Conservation (phyloP, 306 rosid species). For the Vachellia pachyceras region DNA sequence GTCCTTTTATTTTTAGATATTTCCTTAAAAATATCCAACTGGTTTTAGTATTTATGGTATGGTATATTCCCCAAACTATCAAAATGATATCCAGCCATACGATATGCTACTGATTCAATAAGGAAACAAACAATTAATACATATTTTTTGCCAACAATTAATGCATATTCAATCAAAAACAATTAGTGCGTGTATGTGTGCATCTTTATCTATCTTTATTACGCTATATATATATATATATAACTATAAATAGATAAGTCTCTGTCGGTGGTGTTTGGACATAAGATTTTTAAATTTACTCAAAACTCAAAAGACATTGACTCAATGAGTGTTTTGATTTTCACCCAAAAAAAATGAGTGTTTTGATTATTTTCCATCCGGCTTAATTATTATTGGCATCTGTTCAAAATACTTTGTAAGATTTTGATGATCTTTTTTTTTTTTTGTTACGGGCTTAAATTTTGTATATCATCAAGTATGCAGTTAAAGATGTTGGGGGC, state of each 20-base stretch:
- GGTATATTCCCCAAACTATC: neutral
- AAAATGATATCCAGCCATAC: neutral
- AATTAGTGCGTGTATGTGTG: neutral
- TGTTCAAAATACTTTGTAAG: neutral
- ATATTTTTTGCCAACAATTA: no score
- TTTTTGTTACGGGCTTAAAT: neutral
- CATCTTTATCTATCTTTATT: neutral
- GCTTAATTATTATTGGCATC: no score
- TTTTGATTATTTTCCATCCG: no score
- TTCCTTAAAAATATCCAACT: constrained; percentile 14
- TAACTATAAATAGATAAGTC: neutral
- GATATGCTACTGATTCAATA: neutral
- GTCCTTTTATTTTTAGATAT: constrained; percentile 24
- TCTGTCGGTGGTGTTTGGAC: neutral
- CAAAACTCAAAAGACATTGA: neutral
- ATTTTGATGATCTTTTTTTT: neutral
- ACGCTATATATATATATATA: no score
- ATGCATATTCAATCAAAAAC: neutral
- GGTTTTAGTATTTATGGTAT: neutral
- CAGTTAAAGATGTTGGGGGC: no score
- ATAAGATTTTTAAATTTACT: neutral
- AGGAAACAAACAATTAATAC: neutral
- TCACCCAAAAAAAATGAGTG: neutral
- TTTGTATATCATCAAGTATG: neutral
- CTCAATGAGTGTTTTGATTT: neutral